Conservation (phyloP, 768 basidiomycete species). For the Omphalotus guepiniiformis region DNA sequence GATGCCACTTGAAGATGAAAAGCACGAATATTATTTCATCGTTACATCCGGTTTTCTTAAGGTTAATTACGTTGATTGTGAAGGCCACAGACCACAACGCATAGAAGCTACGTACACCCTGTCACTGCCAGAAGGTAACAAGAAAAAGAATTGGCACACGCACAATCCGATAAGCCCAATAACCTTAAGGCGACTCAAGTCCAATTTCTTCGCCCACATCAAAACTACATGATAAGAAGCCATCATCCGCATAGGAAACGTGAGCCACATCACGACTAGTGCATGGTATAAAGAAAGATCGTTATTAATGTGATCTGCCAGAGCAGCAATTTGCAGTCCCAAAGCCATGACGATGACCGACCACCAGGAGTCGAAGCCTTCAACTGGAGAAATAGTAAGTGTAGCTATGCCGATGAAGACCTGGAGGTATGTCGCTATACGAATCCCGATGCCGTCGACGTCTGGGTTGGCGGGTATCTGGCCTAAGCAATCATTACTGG, state of each 20-base stretch:
- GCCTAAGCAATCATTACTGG: background rate
- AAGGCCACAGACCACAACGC: no score
- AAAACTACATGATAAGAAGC: no score
- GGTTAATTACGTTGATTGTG: no score
- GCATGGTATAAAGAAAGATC: background rate
- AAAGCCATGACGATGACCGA: background rate
- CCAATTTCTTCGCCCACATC: no score
- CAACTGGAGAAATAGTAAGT: background rate
- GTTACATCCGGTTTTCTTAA: no score
- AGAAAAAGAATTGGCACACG: no score
- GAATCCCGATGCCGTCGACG: background rate
- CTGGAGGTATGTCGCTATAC: conserved; percentile 4
- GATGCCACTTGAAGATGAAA: no score
- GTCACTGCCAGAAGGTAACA: no score
- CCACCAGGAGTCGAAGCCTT: background rate
- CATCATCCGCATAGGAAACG: background rate
- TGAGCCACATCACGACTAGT: background rate
- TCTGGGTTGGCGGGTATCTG: background rate
- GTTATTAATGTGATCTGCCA: background rate
- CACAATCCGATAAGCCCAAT: no score
- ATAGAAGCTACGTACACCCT: no score
- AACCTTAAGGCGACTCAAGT: no score
- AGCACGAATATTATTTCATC: no score
- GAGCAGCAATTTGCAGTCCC: background rate
- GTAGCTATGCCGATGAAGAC: background rate